A percentile compares a stretch with the other conserved stretches of the same genome.
Evolutionary conservation across 805 yeast species (phyloP).

Genomic region (Saccharomycopsis capsularis): DNA sequence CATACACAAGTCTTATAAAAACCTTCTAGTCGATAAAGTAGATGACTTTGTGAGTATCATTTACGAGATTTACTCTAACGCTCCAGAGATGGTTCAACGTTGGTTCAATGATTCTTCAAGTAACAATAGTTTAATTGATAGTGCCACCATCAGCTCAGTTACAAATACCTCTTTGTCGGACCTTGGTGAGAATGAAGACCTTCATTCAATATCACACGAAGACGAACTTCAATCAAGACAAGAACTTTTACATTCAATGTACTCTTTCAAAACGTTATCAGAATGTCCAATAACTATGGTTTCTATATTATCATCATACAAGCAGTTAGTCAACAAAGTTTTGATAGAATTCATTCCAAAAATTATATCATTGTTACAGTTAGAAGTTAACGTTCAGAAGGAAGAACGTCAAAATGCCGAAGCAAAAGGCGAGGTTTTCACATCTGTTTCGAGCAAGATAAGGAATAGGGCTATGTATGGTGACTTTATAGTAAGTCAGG

Average conservation of each 20-base stretch:
- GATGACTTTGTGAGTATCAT: conserved; percentile 73
- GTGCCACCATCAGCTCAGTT: conserved; percentile 11
- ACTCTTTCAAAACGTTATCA: conserved; percentile 82
- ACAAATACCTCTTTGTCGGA: conserved; percentile 4
- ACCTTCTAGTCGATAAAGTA: conserved; percentile 59
- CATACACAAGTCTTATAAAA: conserved; percentile 78
- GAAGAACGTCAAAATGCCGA: conserved; percentile 54
- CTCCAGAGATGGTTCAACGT: conserved; percentile 66
- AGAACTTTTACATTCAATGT: conserved; percentile 57
- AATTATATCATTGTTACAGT: conserved; percentile 61
- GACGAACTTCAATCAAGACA: conserved; percentile 23
- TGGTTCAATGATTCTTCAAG: conserved; percentile 42
- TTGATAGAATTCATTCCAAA: conserved; percentile 75
- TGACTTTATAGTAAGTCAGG: conserved; percentile 88
- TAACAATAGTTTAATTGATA: neutral
- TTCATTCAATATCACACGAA: conserved; percentile 35
- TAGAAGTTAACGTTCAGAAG: conserved; percentile 79
- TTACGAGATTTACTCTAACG: conserved; percentile 67
- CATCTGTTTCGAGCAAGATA: conserved; percentile 69
- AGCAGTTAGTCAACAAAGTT: conserved; percentile 61
- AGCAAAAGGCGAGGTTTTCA: conserved; percentile 49
- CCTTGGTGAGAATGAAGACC: conserved; percentile 9
- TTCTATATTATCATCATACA: conserved; percentile 80
- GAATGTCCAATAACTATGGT: conserved; percentile 98
- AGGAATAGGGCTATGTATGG: conserved; percentile 73